Percentiles rank a stretch among this genome's conserved stretches.
These are phyloP conservation scores for Pyrus hybrid DNA, from an alignment of 331 rosid species.

Conservation along the genomic window DNA sequence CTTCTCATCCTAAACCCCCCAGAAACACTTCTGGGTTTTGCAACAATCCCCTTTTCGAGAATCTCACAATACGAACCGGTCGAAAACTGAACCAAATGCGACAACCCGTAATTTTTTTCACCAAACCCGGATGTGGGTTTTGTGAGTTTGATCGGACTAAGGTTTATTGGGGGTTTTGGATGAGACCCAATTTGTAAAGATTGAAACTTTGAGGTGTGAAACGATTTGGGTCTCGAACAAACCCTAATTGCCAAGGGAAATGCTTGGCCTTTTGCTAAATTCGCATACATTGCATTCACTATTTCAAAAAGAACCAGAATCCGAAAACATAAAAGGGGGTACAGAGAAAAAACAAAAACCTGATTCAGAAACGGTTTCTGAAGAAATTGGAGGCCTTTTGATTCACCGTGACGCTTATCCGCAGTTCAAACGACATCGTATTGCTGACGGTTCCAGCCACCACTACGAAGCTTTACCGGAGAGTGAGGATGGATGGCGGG, in stretches of 20 bases:
- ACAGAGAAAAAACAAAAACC: background rate
- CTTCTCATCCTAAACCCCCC: slow-evolving; percentile 21
- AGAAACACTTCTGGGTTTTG: slow-evolving; percentile 5
- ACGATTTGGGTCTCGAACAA: slow-evolving; percentile 45
- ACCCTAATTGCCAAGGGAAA: slow-evolving; percentile 51
- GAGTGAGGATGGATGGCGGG: background rate
- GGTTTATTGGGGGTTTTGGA: slow-evolving; percentile 34
- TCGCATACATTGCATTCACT: slow-evolving; percentile 36
- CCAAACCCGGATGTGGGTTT: background rate
- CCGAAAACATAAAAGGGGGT: background rate
- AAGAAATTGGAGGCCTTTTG: background rate
- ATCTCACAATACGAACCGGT: background rate
- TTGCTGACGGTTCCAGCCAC: background rate
- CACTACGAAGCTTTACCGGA: background rate
- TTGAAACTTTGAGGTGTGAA: slow-evolving; percentile 27
- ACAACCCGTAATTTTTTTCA: background rate
- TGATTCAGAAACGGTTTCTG: background rate
- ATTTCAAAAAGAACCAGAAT: background rate
- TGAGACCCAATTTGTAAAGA: slow-evolving; percentile 23
- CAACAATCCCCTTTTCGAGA: slow-evolving; percentile 8
- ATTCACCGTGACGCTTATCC: background rate
- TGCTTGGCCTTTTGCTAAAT: slow-evolving; percentile 42
- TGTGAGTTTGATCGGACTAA: slow-evolving; percentile 2
- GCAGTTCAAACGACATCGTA: background rate
- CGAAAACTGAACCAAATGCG: background rate